A percentile compares a stretch with the other conserved stretches of the same genome.
phyloP scores from a whole-genome alignment of 202 grass and related monocot species.

The Schoenoplectus triqueter region DNA sequence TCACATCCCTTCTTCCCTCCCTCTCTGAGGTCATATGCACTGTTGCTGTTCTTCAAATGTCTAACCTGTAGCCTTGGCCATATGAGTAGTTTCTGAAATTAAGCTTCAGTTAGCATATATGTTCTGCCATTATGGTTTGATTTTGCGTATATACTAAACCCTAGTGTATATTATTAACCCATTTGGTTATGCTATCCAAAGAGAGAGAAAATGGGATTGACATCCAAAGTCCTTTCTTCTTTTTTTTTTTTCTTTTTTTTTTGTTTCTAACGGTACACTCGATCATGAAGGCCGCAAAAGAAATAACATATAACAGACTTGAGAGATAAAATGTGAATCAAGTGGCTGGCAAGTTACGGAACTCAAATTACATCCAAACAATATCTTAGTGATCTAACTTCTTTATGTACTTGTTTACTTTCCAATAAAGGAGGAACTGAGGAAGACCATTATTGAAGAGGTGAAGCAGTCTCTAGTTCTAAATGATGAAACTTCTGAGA shows the following conservation, averaged over 20 bases:
- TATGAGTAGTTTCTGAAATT: not conserved
- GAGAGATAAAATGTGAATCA: slow-evolving; percentile 6
- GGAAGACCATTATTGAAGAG: slow-evolving; percentile 63
- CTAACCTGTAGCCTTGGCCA: not conserved
- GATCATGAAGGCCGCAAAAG: not conserved
- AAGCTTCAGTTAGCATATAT: not conserved
- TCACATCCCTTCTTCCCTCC: not conserved
- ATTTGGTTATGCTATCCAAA: not conserved
- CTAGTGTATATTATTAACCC: too few species aligned
- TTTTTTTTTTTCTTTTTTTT: not conserved
- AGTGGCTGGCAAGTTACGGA: not conserved
- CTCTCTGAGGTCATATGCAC: not conserved
- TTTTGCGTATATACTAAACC: not conserved
- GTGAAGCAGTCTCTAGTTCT: slow-evolving; percentile 80
- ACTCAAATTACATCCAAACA: not conserved
- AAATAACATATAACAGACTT: not conserved
- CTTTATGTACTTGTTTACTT: slow-evolving; percentile 6
- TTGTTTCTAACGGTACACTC: not conserved
- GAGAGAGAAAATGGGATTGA: not conserved
- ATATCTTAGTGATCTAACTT: not conserved
- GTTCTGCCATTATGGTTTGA: not conserved
- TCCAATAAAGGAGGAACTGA: slow-evolving; percentile 58
- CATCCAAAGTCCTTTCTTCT: not conserved
- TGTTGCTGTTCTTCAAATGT: not conserved
- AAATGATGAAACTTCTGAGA: slow-evolving; percentile 77